Evolutionary conservation across 805 yeast genomes (phyloP), one percentile per base, ranked within the genome.

Genomic region (Lipomyces sp.): DNA sequence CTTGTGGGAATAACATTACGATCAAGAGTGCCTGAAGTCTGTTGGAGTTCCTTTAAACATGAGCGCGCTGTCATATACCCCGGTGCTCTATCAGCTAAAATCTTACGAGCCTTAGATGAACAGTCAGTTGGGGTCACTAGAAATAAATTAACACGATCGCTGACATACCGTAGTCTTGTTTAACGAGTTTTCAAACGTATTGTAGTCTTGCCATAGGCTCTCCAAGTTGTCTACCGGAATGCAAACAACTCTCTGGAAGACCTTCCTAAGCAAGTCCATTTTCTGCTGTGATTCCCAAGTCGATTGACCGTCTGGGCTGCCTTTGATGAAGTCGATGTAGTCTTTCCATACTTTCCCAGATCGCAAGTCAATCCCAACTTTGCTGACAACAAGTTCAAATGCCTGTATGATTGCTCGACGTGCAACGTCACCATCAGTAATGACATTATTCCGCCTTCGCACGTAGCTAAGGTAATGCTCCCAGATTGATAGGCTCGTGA

Each of bases 41-140:
- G 84, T 11, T 82, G 80, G 83, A 92, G 85, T 74, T 90, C 97
- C 53, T 85, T 86, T 67, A 86, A 85, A 79, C 90, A 82, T 0
- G 95, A 84, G 69, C 97, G 83, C 1, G 97, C 93, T 70, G 84
- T 86, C 97, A 94, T 90, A 75, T 92, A 95, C 13, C 86, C 89
- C 2, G 90, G 87, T 11, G 96, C 89, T 67, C 86, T 83, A 72
- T 93, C 98, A 55, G 90, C 87, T 62, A 93, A 87, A 74, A 89
- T 87, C 76, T 90, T 91, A 73, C 96, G 86, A 2, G 97, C 95
- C 68, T 64, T 30, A 34, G 39, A n/a, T 37, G n/a, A 3, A 30
- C 34, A 54, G 48, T 42, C 18, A 29, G 37, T 34, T 7, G 7
- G 24, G 18, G 54, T 29, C 34, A 39, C 4, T 8, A 57, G 10